A percentile compares a stretch with the other conserved stretches of the same genome.
phyloP scores from a whole-genome alignment of 768 basidiomycete species.

The Tulasnella calospora region DNA sequence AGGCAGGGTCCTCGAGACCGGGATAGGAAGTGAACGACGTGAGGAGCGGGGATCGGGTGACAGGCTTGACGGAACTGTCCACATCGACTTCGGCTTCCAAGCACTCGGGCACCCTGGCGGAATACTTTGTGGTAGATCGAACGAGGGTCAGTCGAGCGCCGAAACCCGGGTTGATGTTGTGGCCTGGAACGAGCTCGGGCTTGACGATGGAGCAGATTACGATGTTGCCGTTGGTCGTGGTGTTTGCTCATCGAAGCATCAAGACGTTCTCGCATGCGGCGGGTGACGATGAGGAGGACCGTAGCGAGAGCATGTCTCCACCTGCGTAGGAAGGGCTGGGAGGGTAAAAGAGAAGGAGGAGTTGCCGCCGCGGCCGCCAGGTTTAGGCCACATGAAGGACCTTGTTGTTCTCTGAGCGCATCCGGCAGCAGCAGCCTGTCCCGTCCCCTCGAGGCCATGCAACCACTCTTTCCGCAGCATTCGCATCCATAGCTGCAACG shows the following conservation, averaged over 20 bases:
- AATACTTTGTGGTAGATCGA: constrained; percentile 80
- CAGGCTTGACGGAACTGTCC: constrained; percentile 67
- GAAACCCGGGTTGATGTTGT: constrained; percentile 42
- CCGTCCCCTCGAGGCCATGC: too few relatives aligned
- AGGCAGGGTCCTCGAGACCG: constrained; percentile 69
- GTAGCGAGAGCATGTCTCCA: too few relatives aligned
- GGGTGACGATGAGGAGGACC: constrained; percentile 26
- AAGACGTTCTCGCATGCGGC: constrained; percentile 51
- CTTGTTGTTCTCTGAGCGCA: too few relatives aligned
- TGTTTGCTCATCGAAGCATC: constrained; percentile 78
- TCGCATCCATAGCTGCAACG: background rate
- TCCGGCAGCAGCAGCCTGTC: too few relatives aligned
- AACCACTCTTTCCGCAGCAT: background rate
- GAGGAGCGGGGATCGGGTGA: constrained; percentile 78
- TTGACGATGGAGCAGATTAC: constrained; percentile 69
- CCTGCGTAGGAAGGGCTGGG: too few relatives aligned
- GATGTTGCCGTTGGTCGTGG: constrained; percentile 68
- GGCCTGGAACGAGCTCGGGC: background rate
- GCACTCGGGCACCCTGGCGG: constrained; percentile 68
- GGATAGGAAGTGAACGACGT: constrained; percentile 72
- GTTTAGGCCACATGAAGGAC: too few relatives aligned
- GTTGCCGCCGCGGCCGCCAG: too few relatives aligned
- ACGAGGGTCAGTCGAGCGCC: constrained; percentile 70
- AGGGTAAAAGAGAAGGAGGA: too few relatives aligned
- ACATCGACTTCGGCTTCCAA: background rate